phyloP scores from a whole-genome alignment of 2,329 filamentous ascomycete species.

The Penicillium sp. region DNA sequence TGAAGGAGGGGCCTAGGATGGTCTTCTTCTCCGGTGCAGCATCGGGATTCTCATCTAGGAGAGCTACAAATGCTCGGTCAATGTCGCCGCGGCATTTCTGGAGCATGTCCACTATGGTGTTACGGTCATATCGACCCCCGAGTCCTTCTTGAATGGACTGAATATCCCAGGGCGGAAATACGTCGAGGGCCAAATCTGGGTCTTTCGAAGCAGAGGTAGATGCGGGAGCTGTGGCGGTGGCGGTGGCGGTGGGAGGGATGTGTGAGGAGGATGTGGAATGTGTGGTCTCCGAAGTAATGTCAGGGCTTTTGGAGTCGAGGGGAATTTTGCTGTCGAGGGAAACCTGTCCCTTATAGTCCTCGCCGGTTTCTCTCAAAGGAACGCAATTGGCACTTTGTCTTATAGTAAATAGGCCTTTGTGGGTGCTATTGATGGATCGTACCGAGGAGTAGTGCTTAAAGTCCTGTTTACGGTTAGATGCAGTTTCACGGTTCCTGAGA shows the following conservation, averaged over 20 bases:
- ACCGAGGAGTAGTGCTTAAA: conserved; percentile 66
- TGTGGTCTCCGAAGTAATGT: not conserved
- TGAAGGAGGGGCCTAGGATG: conserved; percentile 24
- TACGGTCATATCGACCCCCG: conserved; percentile 48
- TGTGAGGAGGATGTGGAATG: not conserved
- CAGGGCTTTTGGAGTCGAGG: not conserved
- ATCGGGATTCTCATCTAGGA: conserved; percentile 46
- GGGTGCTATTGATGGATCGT: conserved; percentile 55
- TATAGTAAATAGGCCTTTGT: conserved; percentile 48
- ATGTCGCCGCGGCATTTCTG: conserved; percentile 52
- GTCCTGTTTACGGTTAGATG: conserved; percentile 39
- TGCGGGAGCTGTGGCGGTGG: conserved; percentile 14
- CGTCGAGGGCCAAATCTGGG: conserved; percentile 27
- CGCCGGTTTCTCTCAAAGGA: not conserved
- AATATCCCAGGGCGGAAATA: conserved; percentile 53
- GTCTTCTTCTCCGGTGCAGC: conserved; percentile 19
- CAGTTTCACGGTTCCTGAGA: not conserved
- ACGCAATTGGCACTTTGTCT: conserved; percentile 33
- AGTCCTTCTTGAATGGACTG: conserved; percentile 50
- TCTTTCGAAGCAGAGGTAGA: conserved; percentile 13
- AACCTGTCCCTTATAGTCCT: not conserved
- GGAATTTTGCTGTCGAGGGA: not conserved
- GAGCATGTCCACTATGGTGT: conserved; percentile 49
- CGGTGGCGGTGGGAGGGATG: not conserved
- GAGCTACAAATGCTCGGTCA: conserved; percentile 48